Conservation (phyloP, 768 basidiomycete genomes). For the Calocybe cyanea region DNA sequence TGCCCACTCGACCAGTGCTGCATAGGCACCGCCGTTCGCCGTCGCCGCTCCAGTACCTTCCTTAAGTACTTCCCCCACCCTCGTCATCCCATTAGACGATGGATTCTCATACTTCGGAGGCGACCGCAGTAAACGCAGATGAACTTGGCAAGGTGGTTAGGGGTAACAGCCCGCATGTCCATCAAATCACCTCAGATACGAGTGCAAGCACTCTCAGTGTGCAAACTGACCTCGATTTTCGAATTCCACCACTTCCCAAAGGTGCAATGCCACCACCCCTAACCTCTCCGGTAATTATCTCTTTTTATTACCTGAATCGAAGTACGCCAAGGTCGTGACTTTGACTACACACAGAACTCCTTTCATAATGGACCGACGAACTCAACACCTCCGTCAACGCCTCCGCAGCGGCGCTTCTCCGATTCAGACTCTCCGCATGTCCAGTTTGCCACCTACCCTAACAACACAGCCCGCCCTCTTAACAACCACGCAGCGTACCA, state of each 20-base stretch:
- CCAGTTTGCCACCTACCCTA: slow-evolving; percentile 21
- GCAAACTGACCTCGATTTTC: neutral
- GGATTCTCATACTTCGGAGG: slow-evolving; percentile 4
- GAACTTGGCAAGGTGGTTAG: neutral
- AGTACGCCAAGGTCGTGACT: neutral
- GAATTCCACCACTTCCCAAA: slow-evolving; percentile 14
- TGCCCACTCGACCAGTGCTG: no score
- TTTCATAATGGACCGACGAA: neutral
- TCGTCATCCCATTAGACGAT: no score
- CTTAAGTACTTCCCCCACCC: no score
- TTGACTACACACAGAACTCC: slow-evolving; percentile 2
- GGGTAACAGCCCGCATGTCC: neutral
- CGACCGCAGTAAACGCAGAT: slow-evolving; percentile 1
- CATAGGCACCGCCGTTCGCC: no score
- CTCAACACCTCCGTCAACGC: slow-evolving; percentile 14
- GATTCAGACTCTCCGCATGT: slow-evolving; percentile 13
- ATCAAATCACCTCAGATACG: neutral
- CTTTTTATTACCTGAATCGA: neutral
- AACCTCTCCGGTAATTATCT: slow-evolving; percentile 2
- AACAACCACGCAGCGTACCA: neutral
- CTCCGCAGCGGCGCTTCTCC: slow-evolving; percentile 12
- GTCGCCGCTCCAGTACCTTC: no score
- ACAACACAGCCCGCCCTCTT: slow-evolving; percentile 2
- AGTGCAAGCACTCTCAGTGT: neutral
- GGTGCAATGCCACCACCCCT: slow-evolving; percentile 14